Evolutionary conservation across 306 rosid species (phyloP).

Genomic region (Potentilla sterilis): DNA sequence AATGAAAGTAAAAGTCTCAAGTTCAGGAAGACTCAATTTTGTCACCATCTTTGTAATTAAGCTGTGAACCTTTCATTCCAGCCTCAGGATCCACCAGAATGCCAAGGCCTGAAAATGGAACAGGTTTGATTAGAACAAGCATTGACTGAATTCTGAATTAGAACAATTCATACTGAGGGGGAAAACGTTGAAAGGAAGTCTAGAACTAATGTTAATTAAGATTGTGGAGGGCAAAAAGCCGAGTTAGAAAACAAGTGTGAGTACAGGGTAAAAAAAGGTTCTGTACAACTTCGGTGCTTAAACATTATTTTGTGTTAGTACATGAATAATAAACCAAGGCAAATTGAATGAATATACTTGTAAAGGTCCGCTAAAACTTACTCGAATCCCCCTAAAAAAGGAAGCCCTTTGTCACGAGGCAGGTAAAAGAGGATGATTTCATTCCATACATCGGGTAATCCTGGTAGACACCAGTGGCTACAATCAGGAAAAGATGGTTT

Average conservation of each 20-base stretch:
- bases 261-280: background rate
- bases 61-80: background rate
- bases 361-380: slow-evolving; percentile 17
- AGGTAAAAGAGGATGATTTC: slow-evolving; percentile 64
- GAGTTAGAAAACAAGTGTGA: background rate
- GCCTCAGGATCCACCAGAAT: background rate
- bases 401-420: slow-evolving; percentile 31
- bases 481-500: slow-evolving; percentile 58
- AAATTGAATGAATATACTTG: background rate
- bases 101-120: background rate
- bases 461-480: slow-evolving; percentile 93
- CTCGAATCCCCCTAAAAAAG: slow-evolving; percentile 32
- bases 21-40: background rate
- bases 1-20: background rate
- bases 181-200: background rate
- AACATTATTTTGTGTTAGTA: no score
- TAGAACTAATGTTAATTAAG: background rate
- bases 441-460: slow-evolving; percentile 86
- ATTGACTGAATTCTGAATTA: background rate
- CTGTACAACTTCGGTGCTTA: no score
- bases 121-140: background rate
- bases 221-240: background rate
- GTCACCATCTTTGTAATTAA: background rate
- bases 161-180: background rate
- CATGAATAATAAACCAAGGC: background rate